Evolutionary conservation across 2,329 filamentous ascomycete genomes (phyloP).

Genomic region (Fusarium denticulatum): DNA sequence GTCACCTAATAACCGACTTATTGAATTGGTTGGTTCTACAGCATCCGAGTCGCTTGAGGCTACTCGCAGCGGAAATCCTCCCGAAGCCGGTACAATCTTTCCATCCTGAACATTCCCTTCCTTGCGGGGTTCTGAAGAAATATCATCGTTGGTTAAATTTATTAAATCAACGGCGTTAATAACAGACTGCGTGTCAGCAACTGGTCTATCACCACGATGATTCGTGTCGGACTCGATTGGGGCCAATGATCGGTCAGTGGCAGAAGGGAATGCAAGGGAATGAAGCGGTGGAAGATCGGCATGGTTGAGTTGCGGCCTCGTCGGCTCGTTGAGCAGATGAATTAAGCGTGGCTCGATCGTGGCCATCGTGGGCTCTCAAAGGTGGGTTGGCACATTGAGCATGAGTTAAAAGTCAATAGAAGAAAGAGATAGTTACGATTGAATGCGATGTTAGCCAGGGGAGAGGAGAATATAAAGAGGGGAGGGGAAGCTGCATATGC

Average conservation of each 20-base stretch:
- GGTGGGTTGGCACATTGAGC: conserved; percentile 43
- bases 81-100: conserved; percentile 37
- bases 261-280: conserved; percentile 55
- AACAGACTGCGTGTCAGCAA: conserved; percentile 27
- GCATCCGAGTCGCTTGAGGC: conserved; percentile 53
- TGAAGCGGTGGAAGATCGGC: conserved; percentile 66
- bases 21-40: conserved; percentile 54
- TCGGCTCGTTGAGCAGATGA: conserved; percentile 69
- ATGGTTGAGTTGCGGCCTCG: conserved; percentile 58
- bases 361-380: conserved; percentile 61
- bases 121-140: conserved; percentile 35
- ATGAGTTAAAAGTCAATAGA: conserved; percentile 33
- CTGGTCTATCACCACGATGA: conserved; percentile 52
- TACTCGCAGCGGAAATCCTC: conserved; percentile 52
- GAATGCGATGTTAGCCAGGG: not conserved
- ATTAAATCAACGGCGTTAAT: conserved; percentile 25
- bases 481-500: conserved; percentile 17
- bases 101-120: conserved; percentile 38
- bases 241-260: conserved; percentile 58
- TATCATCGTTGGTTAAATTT: conserved; percentile 36
- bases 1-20: conserved; percentile 60
- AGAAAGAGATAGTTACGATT: conserved; percentile 4
- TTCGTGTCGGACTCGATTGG: conserved; percentile 62
- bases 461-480: conserved; percentile 10
- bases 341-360: conserved; percentile 75